phyloP scores from a whole-genome alignment of 2,329 filamentous ascomycete species.

The Coniochaeta sp. region DNA sequence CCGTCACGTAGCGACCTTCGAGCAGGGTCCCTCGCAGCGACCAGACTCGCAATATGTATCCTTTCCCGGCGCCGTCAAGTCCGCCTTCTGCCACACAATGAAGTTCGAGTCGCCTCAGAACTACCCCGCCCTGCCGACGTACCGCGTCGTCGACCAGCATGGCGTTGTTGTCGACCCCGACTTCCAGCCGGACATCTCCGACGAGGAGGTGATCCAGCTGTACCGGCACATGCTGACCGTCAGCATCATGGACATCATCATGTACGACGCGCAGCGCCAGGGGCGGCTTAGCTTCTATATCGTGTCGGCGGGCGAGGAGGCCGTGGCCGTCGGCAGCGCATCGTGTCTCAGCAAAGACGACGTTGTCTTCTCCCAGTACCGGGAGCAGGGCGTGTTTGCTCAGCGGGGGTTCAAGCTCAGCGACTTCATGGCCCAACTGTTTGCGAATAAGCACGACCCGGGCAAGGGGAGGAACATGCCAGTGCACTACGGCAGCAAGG shows the following conservation, averaged over 20 bases:
- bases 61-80: slow-evolving; percentile 96
- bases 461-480: slow-evolving; percentile 93
- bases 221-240: slow-evolving; percentile 61
- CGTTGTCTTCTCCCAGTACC: slow-evolving; percentile 89
- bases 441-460: slow-evolving; percentile 74
- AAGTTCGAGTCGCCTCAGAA: slow-evolving; percentile 68
- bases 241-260: slow-evolving; percentile 90
- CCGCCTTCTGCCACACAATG: slow-evolving; percentile 78
- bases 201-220: slow-evolving; percentile 52
- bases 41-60: slow-evolving; percentile 49
- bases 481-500: slow-evolving; percentile 83
- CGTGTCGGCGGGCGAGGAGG: slow-evolving; percentile 92
- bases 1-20: slow-evolving; percentile 34
- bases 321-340: slow-evolving; percentile 82
- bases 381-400: slow-evolving; percentile 85
- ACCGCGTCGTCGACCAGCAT: slow-evolving; percentile 84
- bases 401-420: slow-evolving; percentile 81
- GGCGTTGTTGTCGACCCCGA: slow-evolving; percentile 72
- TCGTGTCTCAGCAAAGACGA: slow-evolving; percentile 78
- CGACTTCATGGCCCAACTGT: slow-evolving; percentile 93
- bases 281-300: slow-evolving; percentile 96
- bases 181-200: slow-evolving; percentile 60
- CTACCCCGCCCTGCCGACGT: slow-evolving; percentile 76
- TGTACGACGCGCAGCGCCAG: slow-evolving; percentile 96
- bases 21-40: slow-evolving; percentile 37